A percentile compares a stretch with the other conserved stretches of the same genome.
phyloP scores from a whole-genome alignment of 768 basidiomycete species.

The Leccinum olivaceopallidum region DNA sequence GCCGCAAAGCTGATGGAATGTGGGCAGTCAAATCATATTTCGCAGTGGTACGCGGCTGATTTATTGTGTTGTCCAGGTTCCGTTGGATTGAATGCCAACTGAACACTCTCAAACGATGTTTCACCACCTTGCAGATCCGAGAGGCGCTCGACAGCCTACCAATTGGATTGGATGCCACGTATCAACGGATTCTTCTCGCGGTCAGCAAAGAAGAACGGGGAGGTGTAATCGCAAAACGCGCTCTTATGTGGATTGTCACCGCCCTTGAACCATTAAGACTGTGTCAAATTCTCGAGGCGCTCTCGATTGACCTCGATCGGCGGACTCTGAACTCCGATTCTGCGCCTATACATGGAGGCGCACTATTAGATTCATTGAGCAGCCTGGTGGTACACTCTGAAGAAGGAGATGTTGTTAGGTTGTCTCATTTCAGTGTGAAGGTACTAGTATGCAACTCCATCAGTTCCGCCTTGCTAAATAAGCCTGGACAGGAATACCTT shows the following conservation, averaged over 20 bases:
- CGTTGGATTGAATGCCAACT: not conserved
- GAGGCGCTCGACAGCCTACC: not conserved
- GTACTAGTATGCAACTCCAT: not conserved
- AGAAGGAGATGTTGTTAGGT: not conserved
- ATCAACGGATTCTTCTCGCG: not conserved
- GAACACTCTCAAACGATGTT: not conserved
- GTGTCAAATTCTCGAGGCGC: not conserved
- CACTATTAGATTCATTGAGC: not conserved
- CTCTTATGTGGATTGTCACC: not conserved
- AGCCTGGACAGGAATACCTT: not conserved
- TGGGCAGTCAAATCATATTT: not conserved
- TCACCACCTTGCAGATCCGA: not conserved
- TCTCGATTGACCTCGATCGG: not conserved
- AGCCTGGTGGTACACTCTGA: not conserved
- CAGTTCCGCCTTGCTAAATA: not conserved
- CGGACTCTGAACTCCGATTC: not conserved
- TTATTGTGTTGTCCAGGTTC: not conserved
- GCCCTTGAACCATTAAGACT: not conserved
- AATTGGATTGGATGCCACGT: not conserved
- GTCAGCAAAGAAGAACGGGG: not conserved
- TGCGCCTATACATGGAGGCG: not conserved
- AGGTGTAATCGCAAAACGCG: not conserved
- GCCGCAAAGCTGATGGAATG: constrained; percentile 12
- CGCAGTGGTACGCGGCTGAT: not conserved
- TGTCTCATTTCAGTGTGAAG: not conserved